These are phyloP conservation scores for Hirsutella thompsonii DNA, from an alignment of 2,329 filamentous ascomycete genomes.

Conservation along the genomic window DNA sequence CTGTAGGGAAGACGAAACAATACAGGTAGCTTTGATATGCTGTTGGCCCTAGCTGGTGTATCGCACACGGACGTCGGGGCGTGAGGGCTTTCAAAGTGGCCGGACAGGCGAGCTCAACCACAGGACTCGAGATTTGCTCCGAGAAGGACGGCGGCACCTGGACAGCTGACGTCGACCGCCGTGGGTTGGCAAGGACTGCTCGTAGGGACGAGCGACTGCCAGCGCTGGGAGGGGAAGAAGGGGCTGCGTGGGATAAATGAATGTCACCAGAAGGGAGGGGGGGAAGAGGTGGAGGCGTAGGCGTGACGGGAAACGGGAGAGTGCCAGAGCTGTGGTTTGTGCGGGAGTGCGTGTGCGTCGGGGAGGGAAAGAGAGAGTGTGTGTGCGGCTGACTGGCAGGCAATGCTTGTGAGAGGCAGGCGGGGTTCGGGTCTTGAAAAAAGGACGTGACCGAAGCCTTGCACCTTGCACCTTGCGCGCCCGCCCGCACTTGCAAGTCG, in stretches of 20 bases:
- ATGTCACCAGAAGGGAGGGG: background rate
- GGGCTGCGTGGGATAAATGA: background rate
- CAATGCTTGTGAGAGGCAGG: background rate
- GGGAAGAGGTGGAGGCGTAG: background rate
- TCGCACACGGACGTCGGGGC: background rate
- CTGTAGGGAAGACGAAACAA: constrained; percentile 3
- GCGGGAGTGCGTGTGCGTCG: too few species aligned
- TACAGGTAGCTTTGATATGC: constrained; percentile 2
- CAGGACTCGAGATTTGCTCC: constrained; percentile 1
- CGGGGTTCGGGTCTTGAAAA: background rate
- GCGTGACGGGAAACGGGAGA: too few species aligned
- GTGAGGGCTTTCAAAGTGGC: background rate
- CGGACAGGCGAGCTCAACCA: background rate
- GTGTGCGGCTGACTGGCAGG: background rate
- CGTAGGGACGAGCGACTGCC: background rate
- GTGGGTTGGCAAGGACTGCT: background rate
- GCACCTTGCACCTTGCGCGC: background rate
- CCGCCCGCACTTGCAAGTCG: too few species aligned
- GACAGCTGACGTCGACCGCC: constrained; percentile 1
- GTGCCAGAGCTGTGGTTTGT: too few species aligned
- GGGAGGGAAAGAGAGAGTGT: too few species aligned
- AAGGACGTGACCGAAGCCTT: background rate
- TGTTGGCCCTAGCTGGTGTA: constrained; percentile 2
- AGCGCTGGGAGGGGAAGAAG: background rate
- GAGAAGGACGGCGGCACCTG: background rate